A percentile compares a stretch with the other conserved stretches of the same genome.
phyloP scores from a whole-genome alignment of 2,329 filamentous ascomycete species.

The Cladophialophora immunda region DNA sequence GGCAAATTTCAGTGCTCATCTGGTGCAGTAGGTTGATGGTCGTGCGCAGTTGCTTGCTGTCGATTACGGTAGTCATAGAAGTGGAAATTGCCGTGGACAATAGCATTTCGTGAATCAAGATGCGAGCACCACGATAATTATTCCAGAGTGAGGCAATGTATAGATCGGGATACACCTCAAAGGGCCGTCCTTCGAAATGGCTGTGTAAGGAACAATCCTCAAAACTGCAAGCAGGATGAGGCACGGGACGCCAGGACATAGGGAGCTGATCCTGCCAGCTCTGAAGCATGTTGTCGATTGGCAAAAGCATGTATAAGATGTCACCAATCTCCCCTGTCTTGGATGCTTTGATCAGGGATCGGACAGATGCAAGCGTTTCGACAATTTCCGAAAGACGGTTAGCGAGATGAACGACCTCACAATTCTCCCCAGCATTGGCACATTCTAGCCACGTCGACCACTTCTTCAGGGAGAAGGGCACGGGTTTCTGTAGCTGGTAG shows the following conservation, averaged over 20 bases:
- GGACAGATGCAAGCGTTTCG: background rate
- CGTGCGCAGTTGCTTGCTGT: background rate
- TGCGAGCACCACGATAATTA: background rate
- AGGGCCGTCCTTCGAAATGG: background rate
- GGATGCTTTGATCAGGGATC: background rate
- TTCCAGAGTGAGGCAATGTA: background rate
- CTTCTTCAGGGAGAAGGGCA: background rate
- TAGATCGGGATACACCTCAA: background rate
- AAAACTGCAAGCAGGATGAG: background rate
- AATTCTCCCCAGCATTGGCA: background rate
- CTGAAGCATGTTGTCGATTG: background rate
- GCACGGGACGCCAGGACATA: background rate
- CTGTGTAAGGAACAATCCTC: background rate
- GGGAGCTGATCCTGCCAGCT: background rate
- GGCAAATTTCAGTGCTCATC: background rate
- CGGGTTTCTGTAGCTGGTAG: background rate
- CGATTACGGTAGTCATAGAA: background rate
- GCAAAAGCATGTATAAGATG: background rate
- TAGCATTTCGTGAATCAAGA: background rate
- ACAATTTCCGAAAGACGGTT: background rate
- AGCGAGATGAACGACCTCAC: background rate
- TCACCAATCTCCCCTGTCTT: background rate
- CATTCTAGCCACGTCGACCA: background rate
- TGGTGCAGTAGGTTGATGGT: background rate
- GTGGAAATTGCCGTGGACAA: background rate